These are phyloP conservation scores for Sanguinoderma infundibulare DNA, from an alignment of 1,284 basidiomycete species.

Conservation along the genomic window DNA sequence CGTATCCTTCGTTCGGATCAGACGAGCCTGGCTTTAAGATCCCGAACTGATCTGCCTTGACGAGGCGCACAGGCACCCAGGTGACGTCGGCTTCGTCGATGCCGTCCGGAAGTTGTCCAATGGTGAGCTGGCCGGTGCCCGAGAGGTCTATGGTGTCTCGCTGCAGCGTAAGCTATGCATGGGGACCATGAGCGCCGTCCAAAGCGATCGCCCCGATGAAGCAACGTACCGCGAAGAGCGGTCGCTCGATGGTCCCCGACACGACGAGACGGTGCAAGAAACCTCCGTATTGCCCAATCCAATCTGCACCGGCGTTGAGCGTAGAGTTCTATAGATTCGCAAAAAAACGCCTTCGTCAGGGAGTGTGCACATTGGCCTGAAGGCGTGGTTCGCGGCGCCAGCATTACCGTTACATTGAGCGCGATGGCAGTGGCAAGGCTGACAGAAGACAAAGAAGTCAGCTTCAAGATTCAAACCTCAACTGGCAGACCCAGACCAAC, in stretches of 20 bases:
- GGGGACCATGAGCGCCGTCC: not conserved
- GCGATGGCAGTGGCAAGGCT: too few relatives aligned
- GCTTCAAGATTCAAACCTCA: not conserved
- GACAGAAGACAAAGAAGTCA: too few relatives aligned
- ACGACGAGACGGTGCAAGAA: conserved; percentile 38
- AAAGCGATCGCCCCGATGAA: not conserved
- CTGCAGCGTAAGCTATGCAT: conserved; percentile 46
- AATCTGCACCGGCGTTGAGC: too few relatives aligned
- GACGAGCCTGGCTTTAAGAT: conserved; percentile 40
- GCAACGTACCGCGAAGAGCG: conserved; percentile 45
- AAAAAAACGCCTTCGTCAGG: too few relatives aligned
- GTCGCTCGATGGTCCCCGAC: conserved; percentile 45
- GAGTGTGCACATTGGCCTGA: too few relatives aligned
- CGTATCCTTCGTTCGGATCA: conserved; percentile 40
- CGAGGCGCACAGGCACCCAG: conserved; percentile 47
- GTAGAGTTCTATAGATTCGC: too few relatives aligned
- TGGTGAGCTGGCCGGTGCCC: conserved; percentile 42
- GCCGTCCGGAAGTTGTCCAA: conserved; percentile 44
- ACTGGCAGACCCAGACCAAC: not conserved
- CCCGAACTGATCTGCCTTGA: too few relatives aligned
- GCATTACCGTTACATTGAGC: too few relatives aligned
- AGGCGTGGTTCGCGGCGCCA: too few relatives aligned
- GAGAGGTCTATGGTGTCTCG: conserved; percentile 41
- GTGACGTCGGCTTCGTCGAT: conserved; percentile 43
- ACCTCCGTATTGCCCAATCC: too few relatives aligned